phyloP scores from a whole-genome alignment of 257 asterid species.

The Nicotiana noctiflora region DNA sequence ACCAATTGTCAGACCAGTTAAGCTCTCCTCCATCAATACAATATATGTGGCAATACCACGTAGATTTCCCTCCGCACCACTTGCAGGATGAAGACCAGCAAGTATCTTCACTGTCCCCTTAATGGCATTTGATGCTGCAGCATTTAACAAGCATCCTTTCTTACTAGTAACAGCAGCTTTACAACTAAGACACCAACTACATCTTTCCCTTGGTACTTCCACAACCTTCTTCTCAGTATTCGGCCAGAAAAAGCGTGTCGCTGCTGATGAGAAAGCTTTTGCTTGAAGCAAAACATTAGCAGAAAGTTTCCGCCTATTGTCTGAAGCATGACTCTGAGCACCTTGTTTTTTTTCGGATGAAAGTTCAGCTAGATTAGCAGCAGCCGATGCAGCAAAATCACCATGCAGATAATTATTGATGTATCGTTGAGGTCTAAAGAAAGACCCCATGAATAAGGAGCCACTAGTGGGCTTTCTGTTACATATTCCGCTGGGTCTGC shows the following conservation, averaged over 20 bases:
- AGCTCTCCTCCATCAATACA: constrained; percentile 69
- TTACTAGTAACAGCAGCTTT: constrained; percentile 58
- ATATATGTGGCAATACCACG: constrained; percentile 53
- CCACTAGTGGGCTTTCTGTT: neutral
- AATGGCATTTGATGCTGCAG: constrained; percentile 68
- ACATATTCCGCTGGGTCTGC: neutral
- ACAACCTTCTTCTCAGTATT: constrained; percentile 62
- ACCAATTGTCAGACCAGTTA: constrained; percentile 65
- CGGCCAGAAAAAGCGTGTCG: constrained; percentile 78
- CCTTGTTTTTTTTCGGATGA: constrained; percentile 51
- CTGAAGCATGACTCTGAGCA: constrained; percentile 31
- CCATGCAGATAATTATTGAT: constrained; percentile 71
- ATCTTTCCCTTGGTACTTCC: constrained; percentile 84
- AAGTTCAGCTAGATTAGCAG: constrained; percentile 63
- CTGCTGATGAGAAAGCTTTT: constrained; percentile 68
- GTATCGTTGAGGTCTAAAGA: constrained; percentile 55
- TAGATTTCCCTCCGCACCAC: constrained; percentile 55
- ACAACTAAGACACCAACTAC: constrained; percentile 86
- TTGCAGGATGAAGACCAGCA: constrained; percentile 43
- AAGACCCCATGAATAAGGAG: constrained; percentile 49
- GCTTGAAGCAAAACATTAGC: constrained; percentile 55
- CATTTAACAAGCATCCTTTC: constrained; percentile 75
- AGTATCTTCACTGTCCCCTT: constrained; percentile 52
- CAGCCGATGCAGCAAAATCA: constrained; percentile 86
- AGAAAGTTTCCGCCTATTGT: constrained; percentile 41